Conservation (phyloP, 371 early-diverging fungal genomes). For the Mucor mucedo region DNA sequence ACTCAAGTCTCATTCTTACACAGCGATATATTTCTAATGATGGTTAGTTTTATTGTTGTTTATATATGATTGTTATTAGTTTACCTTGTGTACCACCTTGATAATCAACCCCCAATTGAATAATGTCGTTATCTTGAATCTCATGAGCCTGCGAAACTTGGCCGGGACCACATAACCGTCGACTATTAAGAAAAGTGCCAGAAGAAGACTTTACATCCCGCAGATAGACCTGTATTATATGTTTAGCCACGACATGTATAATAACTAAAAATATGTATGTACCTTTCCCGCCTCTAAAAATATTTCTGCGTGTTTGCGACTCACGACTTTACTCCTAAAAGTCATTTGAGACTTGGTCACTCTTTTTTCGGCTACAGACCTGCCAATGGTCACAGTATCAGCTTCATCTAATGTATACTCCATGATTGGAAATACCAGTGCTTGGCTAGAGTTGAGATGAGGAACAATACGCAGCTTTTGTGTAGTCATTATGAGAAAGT, state of each 20-base stretch:
- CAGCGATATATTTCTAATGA: conserved; percentile 66
- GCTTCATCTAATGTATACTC: conserved; percentile 69
- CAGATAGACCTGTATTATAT: conserved; percentile 70
- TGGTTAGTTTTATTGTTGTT: neutral
- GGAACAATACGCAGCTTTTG: conserved; percentile 68
- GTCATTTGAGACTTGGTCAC: conserved; percentile 63
- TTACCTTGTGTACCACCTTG: conserved; percentile 88
- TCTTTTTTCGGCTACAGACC: conserved; percentile 70
- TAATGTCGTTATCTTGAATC: conserved; percentile 86
- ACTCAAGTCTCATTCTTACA: conserved; percentile 78
- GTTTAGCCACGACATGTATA: no score
- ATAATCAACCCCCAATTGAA: conserved; percentile 95
- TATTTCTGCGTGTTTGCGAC: conserved; percentile 77
- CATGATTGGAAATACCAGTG: conserved; percentile 77
- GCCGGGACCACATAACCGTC: conserved; percentile 82
- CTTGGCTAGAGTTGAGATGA: conserved; percentile 65
- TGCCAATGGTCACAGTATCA: conserved; percentile 67
- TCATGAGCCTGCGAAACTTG: conserved; percentile 79
- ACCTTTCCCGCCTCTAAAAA: conserved; percentile 65
- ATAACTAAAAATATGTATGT: neutral
- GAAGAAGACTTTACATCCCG: conserved; percentile 93
- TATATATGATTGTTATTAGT: no score
- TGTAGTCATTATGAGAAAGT: neutral
- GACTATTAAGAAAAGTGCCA: conserved; percentile 94
- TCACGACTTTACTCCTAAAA: conserved; percentile 80